Conservation (phyloP, 768 basidiomycete genomes). For the Rhizopogon vesiculosus region DNA sequence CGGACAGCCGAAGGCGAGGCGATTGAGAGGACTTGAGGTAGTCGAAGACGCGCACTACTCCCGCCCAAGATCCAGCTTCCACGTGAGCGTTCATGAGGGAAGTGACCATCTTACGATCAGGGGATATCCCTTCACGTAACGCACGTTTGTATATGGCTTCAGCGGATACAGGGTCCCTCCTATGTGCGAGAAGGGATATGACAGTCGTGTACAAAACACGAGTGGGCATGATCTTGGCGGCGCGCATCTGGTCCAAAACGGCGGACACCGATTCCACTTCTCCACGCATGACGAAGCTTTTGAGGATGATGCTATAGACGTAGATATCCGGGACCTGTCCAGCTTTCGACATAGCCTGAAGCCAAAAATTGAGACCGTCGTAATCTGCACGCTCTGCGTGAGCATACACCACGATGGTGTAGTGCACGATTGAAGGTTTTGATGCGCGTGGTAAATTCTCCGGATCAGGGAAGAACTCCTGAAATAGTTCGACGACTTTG, state of each 20-base stretch:
- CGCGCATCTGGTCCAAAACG: constrained; percentile 60
- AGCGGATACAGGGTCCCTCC: constrained; percentile 58
- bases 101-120: constrained; percentile 61
- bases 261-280: constrained; percentile 48
- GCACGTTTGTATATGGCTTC: constrained; percentile 65
- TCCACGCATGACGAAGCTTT: constrained; percentile 47
- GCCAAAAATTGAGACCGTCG: constrained; percentile 48
- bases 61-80: constrained; percentile 73
- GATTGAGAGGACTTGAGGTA: constrained; percentile 38
- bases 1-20: constrained; percentile 38
- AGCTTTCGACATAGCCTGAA: constrained; percentile 44
- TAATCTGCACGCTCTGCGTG: constrained; percentile 43
- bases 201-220: constrained; percentile 59
- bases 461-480: constrained; percentile 45
- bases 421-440: constrained; percentile 46
- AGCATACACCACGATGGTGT: constrained; percentile 52
- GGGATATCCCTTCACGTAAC: constrained; percentile 52
- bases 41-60: constrained; percentile 68
- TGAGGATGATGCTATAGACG: constrained; percentile 58
- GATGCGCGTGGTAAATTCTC: constrained; percentile 24
- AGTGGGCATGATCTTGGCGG: constrained; percentile 41
- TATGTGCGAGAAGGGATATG: constrained; percentile 59
- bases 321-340: constrained; percentile 50
- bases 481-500: constrained; percentile 45
- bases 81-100: constrained; percentile 82